Evolutionary conservation across 2,329 filamentous ascomycete species (phyloP).

Genomic region (Colletotrichum sp.): DNA sequence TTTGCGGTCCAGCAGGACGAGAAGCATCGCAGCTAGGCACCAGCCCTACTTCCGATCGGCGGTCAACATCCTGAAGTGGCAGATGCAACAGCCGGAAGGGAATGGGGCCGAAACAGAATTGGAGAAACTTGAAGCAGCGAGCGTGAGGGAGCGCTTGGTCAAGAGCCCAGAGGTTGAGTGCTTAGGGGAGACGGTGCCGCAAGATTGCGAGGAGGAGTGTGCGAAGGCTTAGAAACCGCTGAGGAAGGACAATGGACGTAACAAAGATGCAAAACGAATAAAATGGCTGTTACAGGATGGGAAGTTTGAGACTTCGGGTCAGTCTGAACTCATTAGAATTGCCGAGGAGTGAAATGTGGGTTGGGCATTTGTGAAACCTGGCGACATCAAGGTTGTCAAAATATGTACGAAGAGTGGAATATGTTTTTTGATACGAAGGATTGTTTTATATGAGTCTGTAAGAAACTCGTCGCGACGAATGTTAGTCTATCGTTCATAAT

Average conservation of each 20-base stretch:
- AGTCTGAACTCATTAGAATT: neutral
- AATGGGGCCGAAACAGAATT: neutral
- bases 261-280: neutral
- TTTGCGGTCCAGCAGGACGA: neutral
- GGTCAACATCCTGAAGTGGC: neutral
- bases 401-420: neutral
- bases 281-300: neutral
- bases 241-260: neutral
- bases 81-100: neutral
- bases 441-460: neutral
- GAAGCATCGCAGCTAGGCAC: neutral
- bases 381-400: neutral
- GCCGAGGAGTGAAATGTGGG: fast-evolving
- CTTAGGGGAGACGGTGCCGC: neutral
- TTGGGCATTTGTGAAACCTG: neutral
- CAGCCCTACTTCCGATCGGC: neutral
- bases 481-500: fast-evolving
- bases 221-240: too few relatives aligned
- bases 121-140: neutral
- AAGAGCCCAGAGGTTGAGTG: neutral
- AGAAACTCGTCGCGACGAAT: neutral
- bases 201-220: neutral
- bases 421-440: neutral
- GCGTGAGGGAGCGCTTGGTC: neutral
- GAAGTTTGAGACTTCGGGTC: neutral